Evolutionary conservation across 202 grass and related monocot species (phyloP), one percentile per base, ranked within the genome.

Genomic region (Zizania palustris): DNA sequence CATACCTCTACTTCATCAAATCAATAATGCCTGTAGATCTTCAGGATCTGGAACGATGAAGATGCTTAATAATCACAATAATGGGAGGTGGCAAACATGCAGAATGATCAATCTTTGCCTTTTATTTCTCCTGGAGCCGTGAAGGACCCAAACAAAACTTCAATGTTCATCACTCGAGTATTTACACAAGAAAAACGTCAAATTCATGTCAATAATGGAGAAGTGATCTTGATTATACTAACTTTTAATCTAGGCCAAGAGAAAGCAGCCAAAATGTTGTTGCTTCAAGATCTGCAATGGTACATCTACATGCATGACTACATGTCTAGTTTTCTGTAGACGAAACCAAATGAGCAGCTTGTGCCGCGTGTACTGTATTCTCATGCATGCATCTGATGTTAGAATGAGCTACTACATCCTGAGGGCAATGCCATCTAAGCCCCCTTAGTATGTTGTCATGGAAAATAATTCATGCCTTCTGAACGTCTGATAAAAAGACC

Each of bases 381-480:
- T 2, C 28, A 28, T 28, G 28, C 22, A 45, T 43, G 28, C 22
- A 45, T 43, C 51, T 63, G 68, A 61, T 34, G 63, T 21, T 53
- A 64, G 57, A 81, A 44, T 10, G 42, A 54, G 45, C 33, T 28
- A 9, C 46, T 9, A 39, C 45, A 15, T 35, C 28, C 28, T 28
- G 28, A 28, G 28, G 28, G 28, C 28, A 28, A 28, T 28, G 28
- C 28, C 28, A 28, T 28, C 28, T 28, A 2, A 2, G 28, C 28
- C 2, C 28, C 35, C 40, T 36, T 44, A 5, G 11, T 38, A 33
- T 11, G 3, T 45, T 54, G 2, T 5, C 10, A 45, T 5, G 9
- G 36, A 9, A 22, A 57, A 5, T 7, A 35, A 66, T 15, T 77
- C 14, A 35, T 42, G 38, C 46, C 53, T 20, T 82, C 57, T 88